Evolutionary conservation across 2,329 filamentous ascomycete species (phyloP), one percentile per base, ranked within the genome.

Genomic region (Calonectria crousiana): DNA sequence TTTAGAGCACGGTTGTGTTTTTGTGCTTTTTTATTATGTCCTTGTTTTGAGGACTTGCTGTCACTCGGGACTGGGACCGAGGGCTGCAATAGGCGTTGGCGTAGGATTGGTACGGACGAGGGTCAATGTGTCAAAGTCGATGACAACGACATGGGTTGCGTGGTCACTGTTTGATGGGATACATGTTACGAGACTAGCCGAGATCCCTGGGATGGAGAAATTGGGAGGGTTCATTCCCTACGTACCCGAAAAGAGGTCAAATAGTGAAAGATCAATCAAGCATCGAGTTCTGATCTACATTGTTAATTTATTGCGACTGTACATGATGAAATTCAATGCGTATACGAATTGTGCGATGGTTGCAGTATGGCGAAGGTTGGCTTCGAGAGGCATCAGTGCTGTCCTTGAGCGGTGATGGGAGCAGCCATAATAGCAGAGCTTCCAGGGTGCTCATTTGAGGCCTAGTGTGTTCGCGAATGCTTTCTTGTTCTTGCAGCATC

Each of bases 61-160:
- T 72, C 51, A 74, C 73, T 74, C 65, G 73, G 69, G 41, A 72
- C 70, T 32, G 76, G 76, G 74, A 78, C 69, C 71, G 76, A 67
- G 71, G 58, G 75, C 72, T 70, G 70, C 71, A 77, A 76, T 60
- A 70, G 78, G 79, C 79, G 79, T 80, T 79, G 79, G 79, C 79
- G 79, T 67, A 79, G 76, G 74, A 71, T 64, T 69, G 71, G 78
- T 73, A 75, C 62, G 73, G 75, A 79, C 53, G 77, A 77, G 80
- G 58, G 76, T 73, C 67, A 74, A 80, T 80, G 79, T 78, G 79
- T 77, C 71, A 78, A 76, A 78, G 78, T 74, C 71, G 70, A 74
- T 72, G 69, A 81, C 62, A 72, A 74, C 66, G 65, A 72, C 67
- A 75, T 72, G 75, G 79, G 64, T 69, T 72, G 73, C 52, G 72